Conservation (phyloP, 192 early-diverging fungal genomes). For the Spizellomyces sp. region DNA sequence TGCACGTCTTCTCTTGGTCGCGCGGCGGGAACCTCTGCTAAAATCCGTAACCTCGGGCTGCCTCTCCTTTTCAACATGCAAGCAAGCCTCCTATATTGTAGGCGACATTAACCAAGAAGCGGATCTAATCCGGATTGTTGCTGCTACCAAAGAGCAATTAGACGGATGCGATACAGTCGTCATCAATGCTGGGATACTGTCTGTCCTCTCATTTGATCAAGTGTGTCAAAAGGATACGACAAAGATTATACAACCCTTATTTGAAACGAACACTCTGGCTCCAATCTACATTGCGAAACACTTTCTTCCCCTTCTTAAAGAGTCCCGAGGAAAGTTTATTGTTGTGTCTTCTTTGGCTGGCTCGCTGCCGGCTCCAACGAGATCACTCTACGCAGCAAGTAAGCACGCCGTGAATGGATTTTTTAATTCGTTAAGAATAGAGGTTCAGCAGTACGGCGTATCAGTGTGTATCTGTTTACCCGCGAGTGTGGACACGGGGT, state of each 20-base stretch:
- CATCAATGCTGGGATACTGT: constrained; percentile 76
- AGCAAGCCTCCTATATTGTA: constrained; percentile 35
- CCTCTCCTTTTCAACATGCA: constrained; percentile 2
- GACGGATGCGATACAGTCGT: constrained; percentile 69
- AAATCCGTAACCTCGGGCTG: constrained; percentile 53
- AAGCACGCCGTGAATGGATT: constrained; percentile 85
- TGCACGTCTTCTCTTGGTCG: constrained; percentile 65
- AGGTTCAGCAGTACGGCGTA: constrained; percentile 62
- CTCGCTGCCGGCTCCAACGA: constrained; percentile 72
- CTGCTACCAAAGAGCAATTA: constrained; percentile 33
- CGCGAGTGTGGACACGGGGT: constrained; percentile 74
- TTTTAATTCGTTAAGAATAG: constrained; percentile 80
- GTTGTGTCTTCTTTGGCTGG: constrained; percentile 79
- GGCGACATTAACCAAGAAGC: constrained; percentile 62
- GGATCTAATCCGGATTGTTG: constrained; percentile 43
- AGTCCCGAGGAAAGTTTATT: constrained; percentile 52
- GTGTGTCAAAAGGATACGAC: constrained; percentile 46
- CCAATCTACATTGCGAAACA: constrained; percentile 38
- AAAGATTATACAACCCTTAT: constrained; percentile 35
- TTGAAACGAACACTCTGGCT: constrained; percentile 31
- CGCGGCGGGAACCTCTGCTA: constrained; percentile 59
- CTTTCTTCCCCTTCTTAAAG: constrained; percentile 33
- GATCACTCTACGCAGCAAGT: constrained; percentile 74
- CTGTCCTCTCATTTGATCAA: constrained; percentile 68
- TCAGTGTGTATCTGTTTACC: constrained; percentile 70